phyloP scores from a whole-genome alignment of 768 basidiomycete genomes.

The Hericium erinaceus region DNA sequence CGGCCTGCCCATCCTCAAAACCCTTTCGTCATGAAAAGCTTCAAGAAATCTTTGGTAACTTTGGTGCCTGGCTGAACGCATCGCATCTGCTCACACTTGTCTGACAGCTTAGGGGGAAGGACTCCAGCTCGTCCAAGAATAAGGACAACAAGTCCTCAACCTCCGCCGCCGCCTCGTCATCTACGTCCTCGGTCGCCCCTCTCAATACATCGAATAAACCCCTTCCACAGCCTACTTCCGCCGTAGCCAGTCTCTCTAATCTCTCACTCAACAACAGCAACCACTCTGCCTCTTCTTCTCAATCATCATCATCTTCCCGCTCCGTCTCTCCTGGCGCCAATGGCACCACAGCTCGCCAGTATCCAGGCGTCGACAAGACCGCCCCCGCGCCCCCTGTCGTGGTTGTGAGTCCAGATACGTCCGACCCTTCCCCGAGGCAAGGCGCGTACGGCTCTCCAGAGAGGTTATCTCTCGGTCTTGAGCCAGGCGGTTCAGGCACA shows the following conservation, averaged over 20 bases:
- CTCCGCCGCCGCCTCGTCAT: slow-evolving; percentile 28
- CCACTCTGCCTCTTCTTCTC: slow-evolving; percentile 32
- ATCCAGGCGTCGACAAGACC: slow-evolving; percentile 32
- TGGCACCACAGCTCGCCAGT: slow-evolving; percentile 50
- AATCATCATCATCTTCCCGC: slow-evolving; percentile 28
- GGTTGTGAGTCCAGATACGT: slow-evolving; percentile 69
- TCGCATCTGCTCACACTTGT: slow-evolving; percentile 10
- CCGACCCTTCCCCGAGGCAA: slow-evolving; percentile 31
- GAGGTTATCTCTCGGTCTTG: slow-evolving; percentile 37
- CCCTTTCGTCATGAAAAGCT: slow-evolving; percentile 55
- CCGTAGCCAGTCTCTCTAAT: slow-evolving; percentile 25
- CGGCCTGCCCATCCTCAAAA: background rate
- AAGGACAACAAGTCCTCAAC: slow-evolving; percentile 47
- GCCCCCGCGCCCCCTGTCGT: slow-evolving; percentile 73
- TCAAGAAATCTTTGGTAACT: slow-evolving; percentile 75
- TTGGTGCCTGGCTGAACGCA: slow-evolving; percentile 14
- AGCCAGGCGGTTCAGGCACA: slow-evolving; percentile 33
- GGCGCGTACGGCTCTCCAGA: slow-evolving; percentile 40
- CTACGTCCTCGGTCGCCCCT: slow-evolving; percentile 35
- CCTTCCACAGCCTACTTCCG: slow-evolving; percentile 41
- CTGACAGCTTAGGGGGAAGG: slow-evolving; percentile 57
- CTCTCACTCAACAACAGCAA: slow-evolving; percentile 25
- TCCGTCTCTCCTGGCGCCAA: slow-evolving; percentile 32
- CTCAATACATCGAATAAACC: slow-evolving; percentile 54
- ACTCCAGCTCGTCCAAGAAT: slow-evolving; percentile 56